Evolutionary conservation across 306 rosid species (phyloP).

Genomic region (Canavalia ensiformis): DNA sequence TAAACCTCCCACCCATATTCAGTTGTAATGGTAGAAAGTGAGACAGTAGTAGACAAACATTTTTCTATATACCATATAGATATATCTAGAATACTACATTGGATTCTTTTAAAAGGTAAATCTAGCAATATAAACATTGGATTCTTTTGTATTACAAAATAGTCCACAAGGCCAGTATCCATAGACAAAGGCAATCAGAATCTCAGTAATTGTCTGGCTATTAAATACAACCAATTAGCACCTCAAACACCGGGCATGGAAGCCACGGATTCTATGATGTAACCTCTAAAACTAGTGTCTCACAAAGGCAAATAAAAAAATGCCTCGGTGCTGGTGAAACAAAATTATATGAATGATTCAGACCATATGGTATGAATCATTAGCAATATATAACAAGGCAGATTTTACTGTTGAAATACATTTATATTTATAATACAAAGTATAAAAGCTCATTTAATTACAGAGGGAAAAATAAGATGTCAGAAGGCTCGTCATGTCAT

Average conservation of each 20-base stretch:
- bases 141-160: slow-evolving; percentile 33
- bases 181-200: slow-evolving; percentile 35
- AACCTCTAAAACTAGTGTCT: slow-evolving; percentile 44
- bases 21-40: background rate
- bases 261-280: slow-evolving; percentile 35
- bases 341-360: slow-evolving; percentile 48
- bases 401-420: slow-evolving; percentile 48
- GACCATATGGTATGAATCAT: slow-evolving; percentile 47
- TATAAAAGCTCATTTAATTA: slow-evolving; percentile 57
- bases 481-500: slow-evolving; percentile 46
- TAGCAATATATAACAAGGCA: slow-evolving; percentile 50
- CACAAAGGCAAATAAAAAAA: slow-evolving; percentile 65
- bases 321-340: slow-evolving; percentile 53
- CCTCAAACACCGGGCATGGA: slow-evolving; percentile 33
- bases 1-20: background rate
- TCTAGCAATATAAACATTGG: background rate
- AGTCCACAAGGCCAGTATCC: slow-evolving; percentile 36
- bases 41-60: background rate
- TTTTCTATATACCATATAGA: background rate
- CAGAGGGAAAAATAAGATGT: slow-evolving; percentile 47
- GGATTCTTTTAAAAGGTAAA: slow-evolving; percentile 13
- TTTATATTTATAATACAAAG: slow-evolving; percentile 60
- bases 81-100: slow-evolving; percentile 2
- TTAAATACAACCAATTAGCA: slow-evolving; percentile 46
- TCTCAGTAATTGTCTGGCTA: slow-evolving; percentile 29